These are phyloP conservation scores for Hibiscus tridactylites DNA, from an alignment of 345 rosid species.

Conservation along the genomic window DNA sequence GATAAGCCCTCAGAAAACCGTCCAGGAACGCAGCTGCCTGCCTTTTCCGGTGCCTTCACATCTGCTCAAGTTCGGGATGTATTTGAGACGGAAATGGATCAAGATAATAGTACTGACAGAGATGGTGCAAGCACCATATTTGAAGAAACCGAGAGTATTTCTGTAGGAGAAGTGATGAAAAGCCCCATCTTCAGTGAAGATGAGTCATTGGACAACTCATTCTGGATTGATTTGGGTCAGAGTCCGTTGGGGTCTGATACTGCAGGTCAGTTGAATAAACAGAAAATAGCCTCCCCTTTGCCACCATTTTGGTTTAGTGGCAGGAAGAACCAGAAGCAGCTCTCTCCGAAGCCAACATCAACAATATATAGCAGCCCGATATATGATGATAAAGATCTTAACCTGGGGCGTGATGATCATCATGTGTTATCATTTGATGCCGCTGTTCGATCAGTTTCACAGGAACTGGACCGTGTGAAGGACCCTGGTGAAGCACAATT, in stretches of 20 bases:
- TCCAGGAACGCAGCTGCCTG: slow-evolving; percentile 64
- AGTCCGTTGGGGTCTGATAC: slow-evolving; percentile 73
- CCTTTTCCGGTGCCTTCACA: slow-evolving; percentile 85
- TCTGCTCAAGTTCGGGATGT: slow-evolving; percentile 93
- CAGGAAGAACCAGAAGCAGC: slow-evolving; percentile 52
- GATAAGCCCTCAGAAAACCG: slow-evolving; percentile 51
- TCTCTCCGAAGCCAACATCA: slow-evolving; percentile 55
- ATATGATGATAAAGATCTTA: slow-evolving; percentile 45
- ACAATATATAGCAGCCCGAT: slow-evolving; percentile 64
- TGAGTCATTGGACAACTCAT: slow-evolving; percentile 79
- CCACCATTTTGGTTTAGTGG: slow-evolving; percentile 67
- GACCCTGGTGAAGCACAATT: slow-evolving; percentile 47
- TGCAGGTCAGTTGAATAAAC: slow-evolving; percentile 47
- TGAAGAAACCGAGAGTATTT: slow-evolving; percentile 88
- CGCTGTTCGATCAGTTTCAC: slow-evolving; percentile 84
- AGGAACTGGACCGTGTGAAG: slow-evolving; percentile 51
- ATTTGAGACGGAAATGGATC: slow-evolving; percentile 80
- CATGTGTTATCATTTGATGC: slow-evolving; percentile 85
- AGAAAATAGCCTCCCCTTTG: slow-evolving; percentile 48
- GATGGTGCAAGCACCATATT: slow-evolving; percentile 84
- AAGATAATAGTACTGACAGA: slow-evolving; percentile 70
- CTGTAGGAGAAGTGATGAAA: slow-evolving; percentile 94
- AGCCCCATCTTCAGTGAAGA: slow-evolving; percentile 97
- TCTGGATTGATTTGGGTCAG: slow-evolving; percentile 96
- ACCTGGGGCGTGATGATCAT: slow-evolving; percentile 37